A percentile compares a stretch with the other conserved stretches of the same genome.
Conservation (phyloP, 768 basidiomycete genomes). For the Termitomyces heimii region DNA sequence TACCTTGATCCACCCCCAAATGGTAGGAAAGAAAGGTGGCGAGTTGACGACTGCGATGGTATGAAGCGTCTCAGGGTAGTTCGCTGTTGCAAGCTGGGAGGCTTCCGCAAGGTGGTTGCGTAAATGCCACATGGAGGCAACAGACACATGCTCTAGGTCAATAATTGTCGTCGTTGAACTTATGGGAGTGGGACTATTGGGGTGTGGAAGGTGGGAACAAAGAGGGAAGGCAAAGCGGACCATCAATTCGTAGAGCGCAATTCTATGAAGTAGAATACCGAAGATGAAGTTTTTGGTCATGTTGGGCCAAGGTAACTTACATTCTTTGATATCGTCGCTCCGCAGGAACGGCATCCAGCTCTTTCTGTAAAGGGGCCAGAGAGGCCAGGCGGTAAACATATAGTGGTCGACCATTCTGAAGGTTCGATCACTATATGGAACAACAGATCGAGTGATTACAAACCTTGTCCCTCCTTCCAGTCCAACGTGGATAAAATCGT, state of each 20-base stretch:
- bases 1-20: constrained; percentile 85
- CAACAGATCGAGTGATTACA: constrained; percentile 6
- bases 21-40: constrained; percentile 74
- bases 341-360: constrained; percentile 47
- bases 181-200: constrained; percentile 44
- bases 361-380: constrained; percentile 50
- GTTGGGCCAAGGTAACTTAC: constrained; percentile 31
- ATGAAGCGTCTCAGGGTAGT: constrained; percentile 76
- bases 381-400: constrained; percentile 76
- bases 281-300: neutral
- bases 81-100: constrained; percentile 65
- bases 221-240: constrained; percentile 56
- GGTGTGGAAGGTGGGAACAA: constrained; percentile 55
- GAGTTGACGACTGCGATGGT: constrained; percentile 71
- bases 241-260: constrained; percentile 66
- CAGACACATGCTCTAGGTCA: constrained; percentile 59
- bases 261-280: constrained; percentile 25
- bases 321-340: constrained; percentile 65
- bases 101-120: constrained; percentile 73
- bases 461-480: constrained; percentile 73
- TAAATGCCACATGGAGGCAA: constrained; percentile 64
- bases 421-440: neutral
- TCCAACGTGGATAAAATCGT: constrained; percentile 77
- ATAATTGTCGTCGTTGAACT: constrained; percentile 63
- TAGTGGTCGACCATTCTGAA: constrained; percentile 60